A percentile compares a stretch with the other conserved stretches of the same genome.
Conservation (phyloP, 495 filamentous ascomycete genomes). For the Aspergillus coremiiformis region DNA sequence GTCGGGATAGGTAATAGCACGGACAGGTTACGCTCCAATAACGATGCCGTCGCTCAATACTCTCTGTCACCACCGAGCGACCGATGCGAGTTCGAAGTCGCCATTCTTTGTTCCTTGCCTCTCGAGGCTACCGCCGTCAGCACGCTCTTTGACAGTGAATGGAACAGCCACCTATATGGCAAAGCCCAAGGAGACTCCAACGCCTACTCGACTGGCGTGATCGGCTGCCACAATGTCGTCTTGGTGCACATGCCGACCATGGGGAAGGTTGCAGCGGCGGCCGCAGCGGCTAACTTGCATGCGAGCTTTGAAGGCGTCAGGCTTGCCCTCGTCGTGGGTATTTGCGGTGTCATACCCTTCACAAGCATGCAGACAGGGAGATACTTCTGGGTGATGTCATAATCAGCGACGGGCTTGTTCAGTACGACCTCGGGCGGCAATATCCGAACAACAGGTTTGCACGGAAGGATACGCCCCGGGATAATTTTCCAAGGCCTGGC, state of each 20-base stretch:
- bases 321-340: slow-evolving; percentile 22
- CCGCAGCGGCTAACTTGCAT: slow-evolving; percentile 10
- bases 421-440: slow-evolving; percentile 20
- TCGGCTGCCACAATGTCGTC: slow-evolving; percentile 22
- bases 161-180: not conserved
- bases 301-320: slow-evolving; percentile 16
- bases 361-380: slow-evolving; percentile 14
- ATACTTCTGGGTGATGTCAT: slow-evolving; percentile 41
- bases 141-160: not conserved
- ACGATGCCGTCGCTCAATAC: too few species aligned
- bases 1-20: too few species aligned
- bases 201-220: slow-evolving; percentile 19
- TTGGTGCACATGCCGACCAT: slow-evolving; percentile 15
- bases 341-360: slow-evolving; percentile 25
- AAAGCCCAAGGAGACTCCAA: slow-evolving; percentile 19
- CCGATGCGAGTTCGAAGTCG: not conserved
- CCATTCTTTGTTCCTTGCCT: not conserved
- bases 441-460: not conserved
- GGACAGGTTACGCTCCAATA: too few species aligned
- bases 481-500: not conserved
- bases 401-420: slow-evolving; percentile 21
- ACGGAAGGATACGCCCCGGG: not conserved
- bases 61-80: too few species aligned
- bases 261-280: slow-evolving; percentile 16
- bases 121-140: not conserved